Conservation (phyloP, 129 eudicot species). For the Oenanthe sinensis region DNA sequence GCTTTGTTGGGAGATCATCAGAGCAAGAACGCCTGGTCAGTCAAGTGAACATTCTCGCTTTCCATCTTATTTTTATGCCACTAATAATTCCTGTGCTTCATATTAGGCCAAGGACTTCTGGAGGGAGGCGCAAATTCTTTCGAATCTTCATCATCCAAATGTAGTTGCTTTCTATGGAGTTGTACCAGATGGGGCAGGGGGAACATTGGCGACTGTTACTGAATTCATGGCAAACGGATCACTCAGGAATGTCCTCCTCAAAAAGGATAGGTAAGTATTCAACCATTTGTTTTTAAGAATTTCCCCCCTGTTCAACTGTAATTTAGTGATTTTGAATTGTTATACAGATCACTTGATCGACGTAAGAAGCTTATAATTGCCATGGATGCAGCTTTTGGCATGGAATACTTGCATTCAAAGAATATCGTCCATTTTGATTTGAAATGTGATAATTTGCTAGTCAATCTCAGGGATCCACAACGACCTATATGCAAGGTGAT, state of each 20-base stretch:
- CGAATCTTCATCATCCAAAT: conserved; percentile 92
- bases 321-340: conserved; percentile 14
- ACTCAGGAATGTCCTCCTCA: conserved; percentile 65
- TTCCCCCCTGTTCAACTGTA: conserved; percentile 5
- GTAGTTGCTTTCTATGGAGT: conserved; percentile 94
- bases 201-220: conserved; percentile 84
- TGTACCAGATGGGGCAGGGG: conserved; percentile 91
- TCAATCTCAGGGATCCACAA: conserved; percentile 74
- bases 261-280: conserved; percentile 59
- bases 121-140: conserved; percentile 77
- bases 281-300: conserved; percentile 1
- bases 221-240: conserved; percentile 88
- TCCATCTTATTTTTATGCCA: conserved; percentile 8
- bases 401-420: conserved; percentile 89
- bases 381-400: conserved; percentile 96
- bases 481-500: conserved; percentile 92
- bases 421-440: conserved; percentile 91
- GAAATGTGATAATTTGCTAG: conserved; percentile 83
- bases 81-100: conserved; percentile 8
- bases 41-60: conserved; percentile 17
- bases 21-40: conserved; percentile 85
- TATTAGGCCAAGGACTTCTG: conserved; percentile 73
- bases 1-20: conserved; percentile 82
- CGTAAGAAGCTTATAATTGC: conserved; percentile 69
- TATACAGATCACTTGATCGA: conserved; percentile 64